Conservation (phyloP, 495 filamentous ascomycete genomes). For the Xylaria cubensis region DNA sequence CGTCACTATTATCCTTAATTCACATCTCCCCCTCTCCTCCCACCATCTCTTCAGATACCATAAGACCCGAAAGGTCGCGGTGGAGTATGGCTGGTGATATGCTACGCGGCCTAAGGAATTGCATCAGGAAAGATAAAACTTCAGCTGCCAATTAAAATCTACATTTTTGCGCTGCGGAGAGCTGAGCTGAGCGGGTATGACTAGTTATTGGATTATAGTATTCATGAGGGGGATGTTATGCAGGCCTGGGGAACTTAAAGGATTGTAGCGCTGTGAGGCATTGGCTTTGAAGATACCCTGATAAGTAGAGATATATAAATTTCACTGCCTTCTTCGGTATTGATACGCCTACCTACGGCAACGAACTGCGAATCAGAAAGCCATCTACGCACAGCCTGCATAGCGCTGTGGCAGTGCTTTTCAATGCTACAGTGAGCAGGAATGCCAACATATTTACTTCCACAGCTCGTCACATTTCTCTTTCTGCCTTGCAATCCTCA, state of each 20-base stretch:
- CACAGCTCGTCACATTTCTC: background rate
- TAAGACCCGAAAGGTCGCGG: background rate
- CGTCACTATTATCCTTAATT: slow-evolving; percentile 30
- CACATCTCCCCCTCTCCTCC: background rate
- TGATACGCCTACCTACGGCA: background rate
- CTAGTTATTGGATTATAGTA: background rate
- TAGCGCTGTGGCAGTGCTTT: slow-evolving; percentile 1
- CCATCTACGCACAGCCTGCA: background rate
- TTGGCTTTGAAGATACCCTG: background rate
- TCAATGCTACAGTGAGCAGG: background rate
- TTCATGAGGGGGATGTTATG: background rate
- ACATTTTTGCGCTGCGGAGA: background rate
- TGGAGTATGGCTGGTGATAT: background rate
- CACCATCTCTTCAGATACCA: background rate
- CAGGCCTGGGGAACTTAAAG: background rate
- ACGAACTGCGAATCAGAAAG: background rate
- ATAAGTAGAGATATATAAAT: too few relatives aligned
- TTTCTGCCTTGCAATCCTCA: background rate
- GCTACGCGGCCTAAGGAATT: background rate
- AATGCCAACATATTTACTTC: background rate
- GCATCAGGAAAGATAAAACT: background rate
- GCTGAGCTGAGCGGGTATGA: background rate
- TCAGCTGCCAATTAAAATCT: background rate
- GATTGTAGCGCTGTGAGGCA: background rate
- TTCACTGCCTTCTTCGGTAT: too few relatives aligned